phyloP scores from a whole-genome alignment of 108 stramenopile species.

The Fragilaria crotonensis region DNA sequence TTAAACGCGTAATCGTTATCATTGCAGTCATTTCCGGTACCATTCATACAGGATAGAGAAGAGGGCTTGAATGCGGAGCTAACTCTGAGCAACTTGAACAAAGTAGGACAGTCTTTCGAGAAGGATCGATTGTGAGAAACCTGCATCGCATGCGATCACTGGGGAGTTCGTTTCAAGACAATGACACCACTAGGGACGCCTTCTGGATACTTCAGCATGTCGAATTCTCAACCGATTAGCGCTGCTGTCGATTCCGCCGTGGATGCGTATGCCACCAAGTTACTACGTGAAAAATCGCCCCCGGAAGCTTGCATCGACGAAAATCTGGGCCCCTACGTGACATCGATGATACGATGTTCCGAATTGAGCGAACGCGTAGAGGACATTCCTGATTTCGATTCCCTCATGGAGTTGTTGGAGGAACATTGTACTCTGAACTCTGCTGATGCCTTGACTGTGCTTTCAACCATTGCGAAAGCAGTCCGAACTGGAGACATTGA shows the following conservation, averaged over 20 bases:
- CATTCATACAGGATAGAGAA: too few species aligned
- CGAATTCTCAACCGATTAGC: too few species aligned
- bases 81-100: too few species aligned
- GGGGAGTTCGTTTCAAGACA: too few species aligned
- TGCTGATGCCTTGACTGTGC: constrained; percentile 26
- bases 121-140: too few species aligned
- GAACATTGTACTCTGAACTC: constrained; percentile 55
- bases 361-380: constrained; percentile 14
- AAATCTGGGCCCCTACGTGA: constrained; percentile 64
- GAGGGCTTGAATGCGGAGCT: too few species aligned
- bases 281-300: constrained; percentile 29
- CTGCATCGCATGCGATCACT: too few species aligned
- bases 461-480: constrained; percentile 43
- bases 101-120: too few species aligned
- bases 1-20: too few species aligned
- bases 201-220: too few species aligned
- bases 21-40: too few species aligned
- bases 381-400: constrained; percentile 43
- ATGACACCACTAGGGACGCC: too few species aligned
- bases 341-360: constrained; percentile 40
- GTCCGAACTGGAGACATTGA: constrained; percentile 25
- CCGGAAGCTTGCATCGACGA: constrained; percentile 38
- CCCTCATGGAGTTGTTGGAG: constrained; percentile 56
- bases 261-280: constrained; percentile 48
- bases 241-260: constrained; percentile 42